These are phyloP conservation scores for Effrenium voratum DNA, from an alignment of 73 alveolate genomes.

Conservation along the genomic window DNA sequence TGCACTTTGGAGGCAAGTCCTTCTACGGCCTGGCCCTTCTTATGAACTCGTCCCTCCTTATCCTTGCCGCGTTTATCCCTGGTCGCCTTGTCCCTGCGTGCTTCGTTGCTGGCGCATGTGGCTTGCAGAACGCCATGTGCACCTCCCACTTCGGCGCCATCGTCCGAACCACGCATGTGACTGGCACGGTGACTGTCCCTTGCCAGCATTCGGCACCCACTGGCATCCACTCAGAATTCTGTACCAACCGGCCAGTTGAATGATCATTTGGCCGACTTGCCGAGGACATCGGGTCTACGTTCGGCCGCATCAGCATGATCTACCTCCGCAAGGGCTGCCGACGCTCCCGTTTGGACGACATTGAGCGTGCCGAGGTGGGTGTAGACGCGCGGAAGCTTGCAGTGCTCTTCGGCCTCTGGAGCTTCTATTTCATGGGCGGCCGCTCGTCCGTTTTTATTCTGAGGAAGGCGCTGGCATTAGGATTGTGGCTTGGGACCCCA, in stretches of 20 bases:
- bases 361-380: slow-evolving; percentile 70
- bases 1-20: slow-evolving; percentile 83
- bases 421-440: slow-evolving; percentile 53
- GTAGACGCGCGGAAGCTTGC: slow-evolving; percentile 76
- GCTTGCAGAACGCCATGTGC: slow-evolving; percentile 90
- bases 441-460: too few relatives aligned
- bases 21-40: slow-evolving; percentile 83
- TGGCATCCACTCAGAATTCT: too few relatives aligned
- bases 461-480: too few relatives aligned
- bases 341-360: not conserved
- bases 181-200: slow-evolving; percentile 53
- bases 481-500: too few relatives aligned
- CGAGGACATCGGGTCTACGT: slow-evolving; percentile 66
- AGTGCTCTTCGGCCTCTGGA: slow-evolving; percentile 70
- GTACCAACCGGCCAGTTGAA: too few relatives aligned
- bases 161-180: slow-evolving; percentile 81
- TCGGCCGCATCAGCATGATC: slow-evolving; percentile 94
- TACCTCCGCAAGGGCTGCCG: slow-evolving; percentile 61
- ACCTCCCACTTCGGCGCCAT: slow-evolving; percentile 91
- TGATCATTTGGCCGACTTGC: too few relatives aligned
- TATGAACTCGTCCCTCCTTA: slow-evolving; percentile 55
- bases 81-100: slow-evolving; percentile 57
- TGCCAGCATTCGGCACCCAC: too few relatives aligned
- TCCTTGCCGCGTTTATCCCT: slow-evolving; percentile 50
- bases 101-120: slow-evolving; percentile 77